Base-by-base conservation (phyloP, 2,329 filamentous ascomycete genomes). In the Fusarium paranaense region DNA sequence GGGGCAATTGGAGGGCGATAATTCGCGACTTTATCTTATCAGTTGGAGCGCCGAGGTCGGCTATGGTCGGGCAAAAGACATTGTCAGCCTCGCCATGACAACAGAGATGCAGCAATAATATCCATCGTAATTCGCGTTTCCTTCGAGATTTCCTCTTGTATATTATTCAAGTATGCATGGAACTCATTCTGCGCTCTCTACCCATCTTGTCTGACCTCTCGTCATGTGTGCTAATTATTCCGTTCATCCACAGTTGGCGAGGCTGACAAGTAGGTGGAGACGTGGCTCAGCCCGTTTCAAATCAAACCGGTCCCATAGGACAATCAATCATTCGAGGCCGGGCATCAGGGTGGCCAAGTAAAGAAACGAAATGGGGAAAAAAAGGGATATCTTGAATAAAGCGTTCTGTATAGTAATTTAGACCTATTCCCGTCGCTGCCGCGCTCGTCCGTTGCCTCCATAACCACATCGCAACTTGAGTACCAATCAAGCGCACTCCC, bases 241-340 rank as follows among this genome's bases (percentile, higher is more conserved):
- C 45, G 22, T 22, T 20, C 27, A 7, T 25, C 22, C n/a, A 9
- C 16, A 14, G 7, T 13, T 9, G 25, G 38, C 59, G 50, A 66
- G 60, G 52, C 70, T 68, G 58, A 64, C 27, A 35, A 22, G 16
- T 16, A 3, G 16, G 75, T 76, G 74, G 74, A 38, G 66, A 45
- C 40, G 37, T 27, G 30, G 27, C 40, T 18, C 50, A 45, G 40
- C 50, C 45, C 22, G 50, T 77, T 76, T 25, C 59, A 75, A 78
- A 78, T 78, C 58, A 45, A 57, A 27, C 25, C 32, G 50, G 69
- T 71, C 64, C 70, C 54, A 78, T 76, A 78, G 76, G 76, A 54
- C 73, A 69, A 71, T 69, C 16, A 73, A 67, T 70, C 60, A 54
- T 65, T 69, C 66, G 54, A 66, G 58, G 64, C 71, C 71, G 64